These are phyloP conservation scores for Cajanus cajan DNA, from an alignment of 306 rosid species.

Conservation along the genomic window DNA sequence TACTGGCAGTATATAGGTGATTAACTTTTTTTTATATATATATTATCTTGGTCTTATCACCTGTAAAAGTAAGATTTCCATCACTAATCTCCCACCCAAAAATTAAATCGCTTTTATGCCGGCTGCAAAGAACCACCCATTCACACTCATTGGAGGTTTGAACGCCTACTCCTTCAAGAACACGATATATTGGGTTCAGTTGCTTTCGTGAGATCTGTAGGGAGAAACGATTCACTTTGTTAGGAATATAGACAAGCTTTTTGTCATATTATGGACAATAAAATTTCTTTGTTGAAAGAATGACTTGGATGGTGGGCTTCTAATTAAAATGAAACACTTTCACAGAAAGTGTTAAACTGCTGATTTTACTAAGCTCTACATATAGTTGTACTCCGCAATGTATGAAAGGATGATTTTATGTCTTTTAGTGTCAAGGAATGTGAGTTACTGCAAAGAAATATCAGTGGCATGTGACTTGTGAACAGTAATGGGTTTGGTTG, in stretches of 20 bases:
- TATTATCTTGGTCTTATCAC: too few species aligned
- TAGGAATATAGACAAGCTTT: neutral
- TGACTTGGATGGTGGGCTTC: neutral
- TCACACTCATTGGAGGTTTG: neutral
- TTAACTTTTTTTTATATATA: too few species aligned
- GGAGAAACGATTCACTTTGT: neutral
- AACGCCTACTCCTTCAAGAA: neutral
- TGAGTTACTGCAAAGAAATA: conserved; percentile 19
- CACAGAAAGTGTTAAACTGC: neutral
- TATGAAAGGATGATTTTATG: conserved; percentile 27
- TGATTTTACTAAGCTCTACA: neutral
- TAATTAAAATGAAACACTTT: neutral
- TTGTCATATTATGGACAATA: neutral
- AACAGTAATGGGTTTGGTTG: conserved; percentile 15
- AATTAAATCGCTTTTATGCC: neutral
- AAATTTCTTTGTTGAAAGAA: neutral
- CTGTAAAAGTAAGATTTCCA: too few species aligned
- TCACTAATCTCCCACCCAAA: neutral
- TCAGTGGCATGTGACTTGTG: conserved; percentile 30
- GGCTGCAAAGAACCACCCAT: neutral
- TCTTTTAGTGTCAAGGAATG: conserved; percentile 20
- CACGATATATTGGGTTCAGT: neutral
- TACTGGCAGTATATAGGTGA: too few species aligned
- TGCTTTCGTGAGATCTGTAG: neutral
- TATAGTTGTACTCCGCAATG: conserved; percentile 3